A percentile compares a stretch with the other conserved stretches of the same genome.
Conservation (phyloP, 2,329 filamentous ascomycete genomes). For the Rutstroemia sp. region DNA sequence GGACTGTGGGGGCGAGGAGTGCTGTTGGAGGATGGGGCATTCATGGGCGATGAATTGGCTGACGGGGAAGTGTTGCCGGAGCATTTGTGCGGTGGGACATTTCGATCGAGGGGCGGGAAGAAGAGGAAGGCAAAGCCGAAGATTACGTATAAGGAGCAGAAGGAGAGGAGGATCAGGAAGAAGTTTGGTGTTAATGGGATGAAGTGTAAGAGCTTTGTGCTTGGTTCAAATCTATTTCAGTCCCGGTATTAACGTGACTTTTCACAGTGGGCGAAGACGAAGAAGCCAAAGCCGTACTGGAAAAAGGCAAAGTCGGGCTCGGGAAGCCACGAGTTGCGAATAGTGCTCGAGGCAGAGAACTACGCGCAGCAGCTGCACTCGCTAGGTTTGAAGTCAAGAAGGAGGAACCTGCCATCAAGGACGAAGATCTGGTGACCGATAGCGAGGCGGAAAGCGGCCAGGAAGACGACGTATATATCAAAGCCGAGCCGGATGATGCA, state of each 20-base stretch:
- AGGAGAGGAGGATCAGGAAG: constrained; percentile 45
- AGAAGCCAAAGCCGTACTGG: constrained; percentile 39
- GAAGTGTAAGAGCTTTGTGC: constrained; percentile 3
- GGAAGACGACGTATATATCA: constrained; percentile 39
- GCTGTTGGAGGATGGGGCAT: constrained; percentile 52
- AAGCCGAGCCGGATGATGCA: constrained; percentile 42
- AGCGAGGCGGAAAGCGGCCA: constrained; percentile 39
- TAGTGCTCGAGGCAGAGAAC: constrained; percentile 50
- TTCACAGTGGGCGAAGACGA: constrained; percentile 41
- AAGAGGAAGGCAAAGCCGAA: constrained; percentile 43
- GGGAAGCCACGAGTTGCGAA: constrained; percentile 53
- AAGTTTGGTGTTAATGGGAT: constrained; percentile 46
- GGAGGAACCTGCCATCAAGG: constrained; percentile 32
- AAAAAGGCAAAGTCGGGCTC: constrained; percentile 43
- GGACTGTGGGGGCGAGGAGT: constrained; percentile 75
- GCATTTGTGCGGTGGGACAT: constrained; percentile 77
- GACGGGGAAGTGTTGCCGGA: constrained; percentile 54
- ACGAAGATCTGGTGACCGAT: constrained; percentile 34
- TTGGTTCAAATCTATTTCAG: too few relatives aligned
- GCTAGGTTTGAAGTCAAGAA: constrained; percentile 44
- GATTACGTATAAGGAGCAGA: constrained; percentile 34
- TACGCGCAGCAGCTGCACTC: constrained; percentile 53
- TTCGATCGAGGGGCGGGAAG: constrained; percentile 47
- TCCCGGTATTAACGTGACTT: not conserved
- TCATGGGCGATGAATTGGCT: constrained; percentile 44